Conservation (phyloP, 352 stramenopile species). For the Thalassiosira exigua region DNA sequence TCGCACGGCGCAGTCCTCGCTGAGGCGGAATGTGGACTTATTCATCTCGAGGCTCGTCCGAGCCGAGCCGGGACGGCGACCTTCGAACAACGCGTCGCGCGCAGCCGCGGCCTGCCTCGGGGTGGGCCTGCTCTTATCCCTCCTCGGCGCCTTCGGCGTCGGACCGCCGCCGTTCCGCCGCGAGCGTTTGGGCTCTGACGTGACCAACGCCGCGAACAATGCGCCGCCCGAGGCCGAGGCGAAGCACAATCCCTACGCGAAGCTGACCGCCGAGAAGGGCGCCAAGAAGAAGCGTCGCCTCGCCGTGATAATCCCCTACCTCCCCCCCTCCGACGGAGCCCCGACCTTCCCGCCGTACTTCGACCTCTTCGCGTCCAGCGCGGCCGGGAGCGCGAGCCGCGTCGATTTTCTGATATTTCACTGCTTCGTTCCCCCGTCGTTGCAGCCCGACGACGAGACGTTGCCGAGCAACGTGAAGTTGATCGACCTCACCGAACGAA, state of each 20-base stretch:
- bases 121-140: no score
- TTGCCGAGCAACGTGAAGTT: slow-evolving; percentile 82
- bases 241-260: slow-evolving; percentile 15
- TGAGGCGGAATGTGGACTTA: no score
- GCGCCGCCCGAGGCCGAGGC: neutral
- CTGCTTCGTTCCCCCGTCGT: slow-evolving; percentile 42
- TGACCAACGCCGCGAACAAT: neutral
- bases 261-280: neutral
- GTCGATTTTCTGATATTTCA: slow-evolving; percentile 87
- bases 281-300: slow-evolving; percentile 34
- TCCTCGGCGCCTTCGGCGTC: no score
- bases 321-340: slow-evolving; percentile 46
- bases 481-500: slow-evolving; percentile 65
- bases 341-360: slow-evolving; percentile 82
- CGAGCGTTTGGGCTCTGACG: no score
- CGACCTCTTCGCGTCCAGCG: slow-evolving; percentile 78
- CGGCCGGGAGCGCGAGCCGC: slow-evolving; percentile 60
- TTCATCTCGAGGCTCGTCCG: no score
- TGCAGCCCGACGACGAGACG: slow-evolving; percentile 48
- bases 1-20: no score
- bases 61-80: no score
- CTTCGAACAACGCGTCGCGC: no score
- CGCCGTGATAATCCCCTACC: slow-evolving; percentile 79
- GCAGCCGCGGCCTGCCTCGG: no score
- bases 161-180: no score